Evolutionary conservation across 768 basidiomycete genomes (phyloP), one percentile per base, ranked within the genome.

Genomic region (Lentinus brumalis): DNA sequence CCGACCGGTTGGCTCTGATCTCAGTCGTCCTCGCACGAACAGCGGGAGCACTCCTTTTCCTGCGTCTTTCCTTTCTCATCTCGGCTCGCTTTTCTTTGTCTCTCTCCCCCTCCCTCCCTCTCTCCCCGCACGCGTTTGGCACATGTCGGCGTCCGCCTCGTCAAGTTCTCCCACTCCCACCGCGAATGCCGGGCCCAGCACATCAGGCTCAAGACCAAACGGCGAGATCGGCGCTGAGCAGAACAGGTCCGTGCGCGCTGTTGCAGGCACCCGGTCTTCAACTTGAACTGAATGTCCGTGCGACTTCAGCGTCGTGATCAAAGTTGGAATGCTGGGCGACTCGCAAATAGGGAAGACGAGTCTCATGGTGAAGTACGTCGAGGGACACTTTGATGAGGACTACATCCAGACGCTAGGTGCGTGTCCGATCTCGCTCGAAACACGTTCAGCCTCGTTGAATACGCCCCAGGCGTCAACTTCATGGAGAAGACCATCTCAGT

Each of bases 401-500:
- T 98, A 98, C 79, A 98, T 99, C 74, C 96, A 98, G 85, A 98
- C 96, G 78, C 88, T 99, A 78, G 96, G 94, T 89, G 71, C 59
- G 87, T 78, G 21, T 29, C 16, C 18, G 26, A 26, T 39, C 32
- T 30, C 29, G 4, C 3, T 16, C 15, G 39, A 18, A 6, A 51
- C 21, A 18, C 39, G 32, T 40, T 40, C 53, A 52, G 21, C 4
- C 49, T 42, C 40, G 21, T 32, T 32, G 51, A 49, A n/a, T n/a
- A n/a, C n/a, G n/a, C n/a, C n/a, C 15, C 65, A 83, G 93, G 96
- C 81, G 95, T 98, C 79, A 98, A 98, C 77, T 98, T 98, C 77
- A 98, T 98, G 97, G 96, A 99, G 81, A 99, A 99, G 83, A 97
- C 96, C 15, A 98, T 99, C 70, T 91, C 92, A 57, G 96, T 99